phyloP scores from a whole-genome alignment of 164 flowering plant genomes.

The Tetrastigma voinierianum region DNA sequence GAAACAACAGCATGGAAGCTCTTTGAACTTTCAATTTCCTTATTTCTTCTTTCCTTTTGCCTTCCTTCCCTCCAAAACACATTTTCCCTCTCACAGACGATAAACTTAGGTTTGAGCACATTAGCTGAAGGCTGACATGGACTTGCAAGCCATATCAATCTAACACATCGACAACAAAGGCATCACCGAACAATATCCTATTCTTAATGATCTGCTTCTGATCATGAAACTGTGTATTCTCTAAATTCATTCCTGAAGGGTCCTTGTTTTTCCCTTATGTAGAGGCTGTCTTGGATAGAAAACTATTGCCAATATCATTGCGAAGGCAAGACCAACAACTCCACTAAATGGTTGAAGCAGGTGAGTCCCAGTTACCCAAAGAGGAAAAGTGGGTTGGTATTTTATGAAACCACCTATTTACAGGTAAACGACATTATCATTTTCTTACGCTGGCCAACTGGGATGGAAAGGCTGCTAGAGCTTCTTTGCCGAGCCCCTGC shows the following conservation, averaged over 20 bases:
- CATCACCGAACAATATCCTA: too few species aligned
- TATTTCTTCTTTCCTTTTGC: neutral
- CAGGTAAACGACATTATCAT: conserved; percentile 52
- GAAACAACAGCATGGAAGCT: neutral
- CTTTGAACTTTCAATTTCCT: neutral
- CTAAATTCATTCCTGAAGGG: conserved; percentile 22
- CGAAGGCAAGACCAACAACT: conserved; percentile 55
- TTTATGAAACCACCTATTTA: conserved; percentile 60
- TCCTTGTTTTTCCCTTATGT: conserved; percentile 18
- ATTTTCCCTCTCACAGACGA: neutral
- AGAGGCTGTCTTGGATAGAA: conserved; percentile 54
- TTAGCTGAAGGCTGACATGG: neutral
- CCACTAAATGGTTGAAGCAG: conserved; percentile 86
- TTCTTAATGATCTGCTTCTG: neutral
- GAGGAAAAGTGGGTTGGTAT: conserved; percentile 37
- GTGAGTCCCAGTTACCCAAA: conserved; percentile 64
- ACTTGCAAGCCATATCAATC: neutral
- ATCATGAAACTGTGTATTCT: neutral
- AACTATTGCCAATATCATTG: conserved; percentile 47
- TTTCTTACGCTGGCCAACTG: conserved; percentile 83
- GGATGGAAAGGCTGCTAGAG: conserved; percentile 64
- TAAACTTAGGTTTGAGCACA: neutral
- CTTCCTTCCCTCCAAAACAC: neutral
- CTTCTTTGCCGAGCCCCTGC: conserved; percentile 62
- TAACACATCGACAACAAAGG: neutral